Conservation (phyloP, 2,329 filamentous ascomycete species). For the Aspergillus pseudonomiae region DNA sequence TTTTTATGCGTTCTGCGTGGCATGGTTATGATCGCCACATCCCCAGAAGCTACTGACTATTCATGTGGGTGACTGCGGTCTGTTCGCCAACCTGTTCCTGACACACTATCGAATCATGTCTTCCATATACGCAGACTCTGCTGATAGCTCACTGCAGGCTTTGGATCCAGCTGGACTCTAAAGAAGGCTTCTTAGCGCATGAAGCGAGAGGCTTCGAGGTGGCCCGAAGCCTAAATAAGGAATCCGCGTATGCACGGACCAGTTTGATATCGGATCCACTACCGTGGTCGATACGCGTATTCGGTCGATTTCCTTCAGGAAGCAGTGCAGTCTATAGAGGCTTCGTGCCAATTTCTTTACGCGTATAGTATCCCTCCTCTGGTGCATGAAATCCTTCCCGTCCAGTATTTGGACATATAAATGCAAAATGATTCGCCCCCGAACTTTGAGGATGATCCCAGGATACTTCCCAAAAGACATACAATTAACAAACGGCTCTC, state of each 20-base stretch:
- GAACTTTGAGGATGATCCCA: not conserved
- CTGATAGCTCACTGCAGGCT: not conserved
- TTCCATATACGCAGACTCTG: not conserved
- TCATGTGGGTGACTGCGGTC: not conserved
- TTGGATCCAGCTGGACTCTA: not conserved
- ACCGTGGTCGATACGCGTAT: conserved; percentile 15
- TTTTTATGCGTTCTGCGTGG: conserved; percentile 38
- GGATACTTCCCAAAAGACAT: not conserved
- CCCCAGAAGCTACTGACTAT: not conserved
- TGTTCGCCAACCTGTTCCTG: not conserved
- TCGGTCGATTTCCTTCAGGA: not conserved
- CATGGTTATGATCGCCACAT: conserved; percentile 11
- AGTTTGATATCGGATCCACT: not conserved
- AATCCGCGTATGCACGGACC: conserved; percentile 27
- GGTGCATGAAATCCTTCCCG: not conserved
- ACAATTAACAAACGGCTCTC: not conserved
- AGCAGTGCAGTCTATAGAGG: not conserved
- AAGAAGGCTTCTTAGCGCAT: not conserved
- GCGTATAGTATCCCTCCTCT: not conserved
- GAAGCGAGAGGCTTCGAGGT: not conserved
- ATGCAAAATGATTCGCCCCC: not conserved
- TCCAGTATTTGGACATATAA: not conserved
- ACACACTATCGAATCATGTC: not conserved
- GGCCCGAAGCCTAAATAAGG: not conserved
- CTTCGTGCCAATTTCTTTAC: not conserved